phyloP scores from a whole-genome alignment of 169 alveolate species.

The Toxoplasma gondii region DNA sequence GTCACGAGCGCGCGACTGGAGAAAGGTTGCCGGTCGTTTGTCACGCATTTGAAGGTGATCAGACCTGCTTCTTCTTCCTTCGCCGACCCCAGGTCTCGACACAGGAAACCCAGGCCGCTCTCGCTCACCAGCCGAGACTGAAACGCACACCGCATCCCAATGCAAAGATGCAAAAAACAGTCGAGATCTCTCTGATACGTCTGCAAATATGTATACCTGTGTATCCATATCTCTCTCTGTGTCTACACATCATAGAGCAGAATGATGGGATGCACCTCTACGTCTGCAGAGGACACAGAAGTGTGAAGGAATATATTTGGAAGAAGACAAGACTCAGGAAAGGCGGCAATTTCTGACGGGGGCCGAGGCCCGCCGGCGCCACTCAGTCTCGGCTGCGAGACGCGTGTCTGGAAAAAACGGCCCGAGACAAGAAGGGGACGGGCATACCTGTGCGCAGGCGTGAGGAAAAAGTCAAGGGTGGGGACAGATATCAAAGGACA shows the following conservation, averaged over 20 bases:
- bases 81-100: slow-evolving; percentile 93
- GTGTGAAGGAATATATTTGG: too few relatives aligned
- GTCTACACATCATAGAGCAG: too few relatives aligned
- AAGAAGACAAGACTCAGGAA: too few relatives aligned
- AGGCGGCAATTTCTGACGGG: too few relatives aligned
- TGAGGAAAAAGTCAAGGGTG: background rate
- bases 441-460: background rate
- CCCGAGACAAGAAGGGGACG: too few relatives aligned
- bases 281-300: too few relatives aligned
- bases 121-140: slow-evolving; percentile 71
- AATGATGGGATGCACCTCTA: too few relatives aligned
- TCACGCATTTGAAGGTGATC: slow-evolving; percentile 88
- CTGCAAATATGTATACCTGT: background rate
- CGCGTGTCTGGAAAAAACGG: too few relatives aligned
- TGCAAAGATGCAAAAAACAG: background rate
- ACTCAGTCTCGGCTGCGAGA: too few relatives aligned
- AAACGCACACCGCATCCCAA: background rate
- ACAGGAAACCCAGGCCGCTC: slow-evolving; percentile 88
- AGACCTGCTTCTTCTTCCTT: slow-evolving; percentile 89
- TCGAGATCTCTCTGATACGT: too few relatives aligned
- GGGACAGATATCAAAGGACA: background rate
- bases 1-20: slow-evolving; percentile 89
- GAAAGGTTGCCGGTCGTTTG: slow-evolving; percentile 91
- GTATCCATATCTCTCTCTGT: too few relatives aligned
- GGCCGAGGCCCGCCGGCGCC: too few relatives aligned